Percentiles rank a stretch among this genome's conserved stretches.
phyloP scores from a whole-genome alignment of 257 asterid genomes.

The Scutellaria baicalensis region DNA sequence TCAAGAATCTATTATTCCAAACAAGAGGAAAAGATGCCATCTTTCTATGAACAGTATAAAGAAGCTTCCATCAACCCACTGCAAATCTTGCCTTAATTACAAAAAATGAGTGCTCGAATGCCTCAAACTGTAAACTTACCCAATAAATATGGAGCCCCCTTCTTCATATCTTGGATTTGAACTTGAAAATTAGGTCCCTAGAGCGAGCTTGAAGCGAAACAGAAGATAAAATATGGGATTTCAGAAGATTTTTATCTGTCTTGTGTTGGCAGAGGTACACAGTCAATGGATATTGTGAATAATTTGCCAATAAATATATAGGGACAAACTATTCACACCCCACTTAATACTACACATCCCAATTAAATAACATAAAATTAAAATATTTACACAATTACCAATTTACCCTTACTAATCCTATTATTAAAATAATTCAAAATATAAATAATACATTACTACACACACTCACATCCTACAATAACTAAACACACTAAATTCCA shows the following conservation, averaged over 20 bases:
- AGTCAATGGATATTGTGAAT: conserved; percentile 3
- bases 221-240: conserved; percentile 22
- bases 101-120: background rate
- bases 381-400: too few species aligned
- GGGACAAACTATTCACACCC: too few species aligned
- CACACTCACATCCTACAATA: too few species aligned
- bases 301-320: background rate
- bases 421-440: too few species aligned
- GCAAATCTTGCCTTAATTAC: conserved; percentile 13
- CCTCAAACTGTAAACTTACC: conserved; percentile 8
- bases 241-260: conserved; percentile 11
- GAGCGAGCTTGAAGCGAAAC: background rate
- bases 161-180: conserved; percentile 12
- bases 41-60: conserved; percentile 17
- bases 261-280: background rate
- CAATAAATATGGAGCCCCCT: background rate
- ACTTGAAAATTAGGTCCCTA: conserved; percentile 4
- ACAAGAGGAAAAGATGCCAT: conserved; percentile 74
- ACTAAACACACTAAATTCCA: too few species aligned
- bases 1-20: conserved; percentile 40
- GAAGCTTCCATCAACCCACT: conserved; percentile 31
- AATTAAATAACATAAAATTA: too few species aligned
- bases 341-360: too few species aligned
- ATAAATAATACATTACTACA: too few species aligned
- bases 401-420: too few species aligned